A percentile compares a stretch with the other conserved stretches of the same genome.
Evolutionary conservation across 495 filamentous ascomycete species (phyloP).

Genomic region (Neurospora sp.): DNA sequence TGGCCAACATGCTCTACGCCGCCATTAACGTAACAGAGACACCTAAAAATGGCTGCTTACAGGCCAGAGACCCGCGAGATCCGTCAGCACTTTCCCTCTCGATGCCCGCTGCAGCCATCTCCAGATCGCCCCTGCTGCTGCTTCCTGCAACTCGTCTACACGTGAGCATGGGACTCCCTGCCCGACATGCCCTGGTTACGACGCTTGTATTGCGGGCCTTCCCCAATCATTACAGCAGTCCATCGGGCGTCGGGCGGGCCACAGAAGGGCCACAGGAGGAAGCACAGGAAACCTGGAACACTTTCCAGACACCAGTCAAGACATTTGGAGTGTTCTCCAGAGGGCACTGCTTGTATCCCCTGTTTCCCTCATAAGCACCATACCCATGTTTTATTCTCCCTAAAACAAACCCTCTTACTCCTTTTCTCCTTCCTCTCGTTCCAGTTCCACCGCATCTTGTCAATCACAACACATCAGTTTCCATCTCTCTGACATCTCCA

Average conservation of each 20-base stretch:
- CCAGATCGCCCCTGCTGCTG: neutral
- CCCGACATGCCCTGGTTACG: neutral
- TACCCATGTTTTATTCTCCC: neutral
- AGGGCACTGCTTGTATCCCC: neutral
- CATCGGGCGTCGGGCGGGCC: neutral
- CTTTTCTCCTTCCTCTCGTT: neutral
- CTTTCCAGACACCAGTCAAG: neutral
- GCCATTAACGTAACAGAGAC: neutral
- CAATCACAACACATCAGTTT: neutral
- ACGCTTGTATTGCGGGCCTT: neutral
- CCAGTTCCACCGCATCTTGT: neutral
- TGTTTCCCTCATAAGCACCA: neutral
- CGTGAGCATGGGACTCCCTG: neutral
- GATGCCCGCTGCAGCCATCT: neutral
- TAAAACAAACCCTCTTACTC: neutral
- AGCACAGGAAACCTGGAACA: neutral
- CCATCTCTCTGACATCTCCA: neutral
- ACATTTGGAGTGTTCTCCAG: neutral
- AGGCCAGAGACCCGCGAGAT: neutral
- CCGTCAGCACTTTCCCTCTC: neutral
- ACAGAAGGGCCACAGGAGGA: neutral
- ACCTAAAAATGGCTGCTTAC: neutral
- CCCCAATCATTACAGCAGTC: neutral
- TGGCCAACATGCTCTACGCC: neutral
- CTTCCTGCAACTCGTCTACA: neutral